Conservation (phyloP, 371 early-diverging fungal species). For the Syncephalis plumigaleata region DNA sequence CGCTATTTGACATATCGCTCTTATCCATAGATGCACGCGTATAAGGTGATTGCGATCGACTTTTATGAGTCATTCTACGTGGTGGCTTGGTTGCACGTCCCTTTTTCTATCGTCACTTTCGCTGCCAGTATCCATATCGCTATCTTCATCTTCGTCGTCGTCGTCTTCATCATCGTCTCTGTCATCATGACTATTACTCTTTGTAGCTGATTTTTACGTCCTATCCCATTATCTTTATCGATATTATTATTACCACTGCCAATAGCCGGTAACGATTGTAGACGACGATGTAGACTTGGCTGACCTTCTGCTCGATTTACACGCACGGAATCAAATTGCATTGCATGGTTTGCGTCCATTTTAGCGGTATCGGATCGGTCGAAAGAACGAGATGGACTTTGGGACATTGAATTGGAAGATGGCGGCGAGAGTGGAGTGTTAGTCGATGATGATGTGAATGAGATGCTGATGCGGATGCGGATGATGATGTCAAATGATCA, state of each 20-base stretch:
- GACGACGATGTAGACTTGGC: neutral
- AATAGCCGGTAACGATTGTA: neutral
- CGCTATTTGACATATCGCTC: slow-evolving; percentile 6
- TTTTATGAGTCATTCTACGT: slow-evolving; percentile 20
- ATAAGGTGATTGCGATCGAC: slow-evolving; percentile 8
- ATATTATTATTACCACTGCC: slow-evolving; percentile 2
- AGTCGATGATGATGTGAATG: slow-evolving; percentile 1
- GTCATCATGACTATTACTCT: too few relatives aligned
- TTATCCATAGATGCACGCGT: slow-evolving; percentile 8
- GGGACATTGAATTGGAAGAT: neutral
- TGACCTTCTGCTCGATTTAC: neutral
- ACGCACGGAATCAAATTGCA: neutral
- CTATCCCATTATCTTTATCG: too few relatives aligned
- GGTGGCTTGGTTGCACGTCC: neutral
- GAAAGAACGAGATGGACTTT: too few relatives aligned
- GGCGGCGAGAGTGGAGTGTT: neutral
- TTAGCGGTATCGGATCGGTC: too few relatives aligned
- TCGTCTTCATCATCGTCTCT: too few relatives aligned
- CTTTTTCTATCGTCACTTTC: slow-evolving; percentile 1
- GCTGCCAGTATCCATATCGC: too few relatives aligned
- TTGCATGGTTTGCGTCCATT: neutral
- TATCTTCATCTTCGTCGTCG: too few relatives aligned
- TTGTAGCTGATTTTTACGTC: too few relatives aligned
- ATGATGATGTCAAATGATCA: slow-evolving; percentile 13
- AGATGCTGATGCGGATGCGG: slow-evolving; percentile 9